Evolutionary conservation across 192 early-diverging fungal species (phyloP), one percentile per base, ranked within the genome.

Genomic region (Podila verticillata): DNA sequence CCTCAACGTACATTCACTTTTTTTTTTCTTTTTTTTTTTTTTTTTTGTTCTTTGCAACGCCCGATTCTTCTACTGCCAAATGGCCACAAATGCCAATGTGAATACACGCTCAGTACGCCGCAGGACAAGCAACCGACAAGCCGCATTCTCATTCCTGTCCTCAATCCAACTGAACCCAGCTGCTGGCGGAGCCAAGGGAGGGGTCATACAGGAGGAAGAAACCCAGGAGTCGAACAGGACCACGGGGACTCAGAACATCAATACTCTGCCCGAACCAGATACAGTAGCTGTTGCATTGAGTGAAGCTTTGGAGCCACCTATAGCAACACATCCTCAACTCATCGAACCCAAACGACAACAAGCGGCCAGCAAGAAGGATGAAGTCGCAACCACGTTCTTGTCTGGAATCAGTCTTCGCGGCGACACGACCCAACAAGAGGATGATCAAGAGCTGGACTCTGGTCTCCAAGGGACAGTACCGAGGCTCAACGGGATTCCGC

Each of bases 131-230:
- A 70, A 78, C 29, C 62, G 75, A 10, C 75, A 78, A 20, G 75
- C 75, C 7, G 75, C 75, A 9, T 78, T 70, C 63, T 70, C 75
- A 12, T 78, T 78, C 30, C 58, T 78, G 2, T 78, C 75, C 15
- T 62, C 67, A 17, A 65, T 78, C 30, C 68, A 78, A 39, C 68
- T 78, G 17, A 60, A 78, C 30, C 63, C 75, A 3, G 5, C 75
- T 12, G n/a, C 49, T 4, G 44, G 51, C 4, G n/a, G 19, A 54
- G 24, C 6, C 51, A 54, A 44, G 39, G 20, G 20, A 15, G 49
- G 22, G 7, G 49, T 9, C n/a, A 54, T 54, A 54, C 51, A n/a
- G 7, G 51, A 54, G 51, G 51, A 54, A 0, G 24, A 54, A 0
- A 2, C 22, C 4, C 39, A 44, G 39, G 39, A 24, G 51, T 1